Percentiles rank a stretch among this genome's conserved stretches.
phyloP scores from a whole-genome alignment of 441 rosid genomes.

The Theobroma grandiflorum region DNA sequence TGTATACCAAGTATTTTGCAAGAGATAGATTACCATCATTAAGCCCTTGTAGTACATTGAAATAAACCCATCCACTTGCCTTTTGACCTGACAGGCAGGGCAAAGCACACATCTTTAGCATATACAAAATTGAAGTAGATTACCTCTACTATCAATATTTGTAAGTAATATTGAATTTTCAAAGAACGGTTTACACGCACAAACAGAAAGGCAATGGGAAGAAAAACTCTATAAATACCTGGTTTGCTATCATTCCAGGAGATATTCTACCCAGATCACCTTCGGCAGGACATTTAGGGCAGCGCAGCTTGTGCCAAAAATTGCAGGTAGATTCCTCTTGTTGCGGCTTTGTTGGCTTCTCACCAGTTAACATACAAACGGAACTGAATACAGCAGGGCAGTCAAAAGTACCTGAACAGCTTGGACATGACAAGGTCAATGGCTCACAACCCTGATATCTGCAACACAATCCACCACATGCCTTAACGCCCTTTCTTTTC shows the following conservation, averaged over 20 bases:
- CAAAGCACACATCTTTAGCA: slow-evolving; percentile 12
- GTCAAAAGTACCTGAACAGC: slow-evolving; percentile 77
- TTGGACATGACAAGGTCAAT: slow-evolving; percentile 78
- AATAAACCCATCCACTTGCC: slow-evolving; percentile 76
- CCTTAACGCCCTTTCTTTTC: slow-evolving; percentile 5
- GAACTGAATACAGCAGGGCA: slow-evolving; percentile 78
- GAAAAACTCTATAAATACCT: slow-evolving; percentile 49
- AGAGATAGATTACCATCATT: slow-evolving; percentile 73
- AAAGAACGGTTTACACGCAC: background rate
- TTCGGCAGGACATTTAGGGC: slow-evolving; percentile 79
- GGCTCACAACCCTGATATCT: slow-evolving; percentile 86
- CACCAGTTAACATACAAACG: slow-evolving; percentile 42
- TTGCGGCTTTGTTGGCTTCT: slow-evolving; percentile 47
- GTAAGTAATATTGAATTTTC: background rate
- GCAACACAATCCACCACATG: slow-evolving; percentile 34
- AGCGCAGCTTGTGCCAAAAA: slow-evolving; percentile 79
- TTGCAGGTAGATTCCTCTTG: slow-evolving; percentile 52
- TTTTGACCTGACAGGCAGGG: slow-evolving; percentile 73
- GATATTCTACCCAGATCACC: slow-evolving; percentile 68
- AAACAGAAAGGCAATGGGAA: background rate
- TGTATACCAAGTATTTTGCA: background rate
- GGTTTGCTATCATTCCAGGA: slow-evolving; percentile 83
- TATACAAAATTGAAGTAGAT: background rate
- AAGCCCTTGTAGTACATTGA: slow-evolving; percentile 82
- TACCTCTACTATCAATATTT: background rate